A percentile compares a stretch with the other conserved stretches of the same genome.
Conservation (phyloP, 129 eudicot species). For the Kitagawia praeruptora region DNA sequence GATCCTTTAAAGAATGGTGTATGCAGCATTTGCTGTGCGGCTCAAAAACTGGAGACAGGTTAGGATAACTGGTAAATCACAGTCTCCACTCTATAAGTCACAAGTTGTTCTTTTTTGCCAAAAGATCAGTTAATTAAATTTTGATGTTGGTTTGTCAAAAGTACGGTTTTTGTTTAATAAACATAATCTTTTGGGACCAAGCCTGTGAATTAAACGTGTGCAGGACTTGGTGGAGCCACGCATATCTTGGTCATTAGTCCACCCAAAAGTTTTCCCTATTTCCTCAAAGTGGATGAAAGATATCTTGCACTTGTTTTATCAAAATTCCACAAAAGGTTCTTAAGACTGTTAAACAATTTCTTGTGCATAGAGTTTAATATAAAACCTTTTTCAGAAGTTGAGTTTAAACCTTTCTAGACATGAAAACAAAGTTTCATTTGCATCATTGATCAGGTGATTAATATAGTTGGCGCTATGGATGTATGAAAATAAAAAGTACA, state of each 20-base stretch:
- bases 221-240: background rate
- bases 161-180: background rate
- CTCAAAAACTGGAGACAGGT: slow-evolving; percentile 91
- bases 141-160: background rate
- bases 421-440: background rate
- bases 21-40: slow-evolving; percentile 83
- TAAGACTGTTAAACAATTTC: background rate
- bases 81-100: background rate
- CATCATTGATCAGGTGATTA: background rate
- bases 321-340: background rate
- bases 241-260: background rate
- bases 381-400: background rate
- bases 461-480: background rate
- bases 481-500: background rate
- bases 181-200: background rate
- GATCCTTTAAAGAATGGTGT: slow-evolving; percentile 83
- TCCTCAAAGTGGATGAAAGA: background rate
- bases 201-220: background rate
- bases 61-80: slow-evolving; percentile 55
- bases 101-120: background rate
- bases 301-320: background rate
- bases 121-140: background rate
- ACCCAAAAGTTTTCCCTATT: background rate
- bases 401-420: background rate
- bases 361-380: background rate